Conservation (phyloP, 2,329 filamentous ascomycete species). For the Daldinia sp. region DNA sequence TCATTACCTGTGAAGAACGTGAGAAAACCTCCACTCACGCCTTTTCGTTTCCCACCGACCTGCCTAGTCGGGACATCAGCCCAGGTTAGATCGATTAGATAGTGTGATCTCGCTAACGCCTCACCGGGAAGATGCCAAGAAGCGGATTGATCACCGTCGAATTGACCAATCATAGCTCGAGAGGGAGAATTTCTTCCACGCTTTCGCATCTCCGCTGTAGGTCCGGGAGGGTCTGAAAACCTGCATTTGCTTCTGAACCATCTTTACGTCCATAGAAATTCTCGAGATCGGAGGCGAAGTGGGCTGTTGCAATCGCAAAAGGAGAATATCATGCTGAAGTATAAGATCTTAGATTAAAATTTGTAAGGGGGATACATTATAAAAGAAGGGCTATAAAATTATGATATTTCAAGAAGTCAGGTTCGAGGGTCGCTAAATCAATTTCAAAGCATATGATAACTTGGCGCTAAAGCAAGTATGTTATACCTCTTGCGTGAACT, state of each 20-base stretch:
- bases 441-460: neutral
- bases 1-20: neutral
- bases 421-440: neutral
- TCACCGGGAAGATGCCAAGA: conserved; percentile 12
- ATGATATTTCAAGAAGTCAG: neutral
- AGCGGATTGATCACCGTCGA: conserved; percentile 16
- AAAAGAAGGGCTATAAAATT: neutral
- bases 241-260: neutral
- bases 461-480: no score
- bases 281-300: neutral
- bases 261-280: neutral
- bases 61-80: conserved; percentile 28
- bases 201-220: conserved; percentile 31
- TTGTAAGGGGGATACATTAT: neutral
- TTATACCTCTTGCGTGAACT: no score
- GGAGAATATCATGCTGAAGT: neutral
- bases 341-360: neutral
- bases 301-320: neutral
- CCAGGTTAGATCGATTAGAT: conserved; percentile 7
- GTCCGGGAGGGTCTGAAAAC: conserved; percentile 15
- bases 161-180: conserved; percentile 27
- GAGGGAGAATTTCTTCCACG: conserved; percentile 19
- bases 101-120: neutral
- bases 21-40: conserved; percentile 5
- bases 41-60: conserved; percentile 12